phyloP scores from a whole-genome alignment of 2,329 filamentous ascomycete genomes.

The Penicillium sp. region DNA sequence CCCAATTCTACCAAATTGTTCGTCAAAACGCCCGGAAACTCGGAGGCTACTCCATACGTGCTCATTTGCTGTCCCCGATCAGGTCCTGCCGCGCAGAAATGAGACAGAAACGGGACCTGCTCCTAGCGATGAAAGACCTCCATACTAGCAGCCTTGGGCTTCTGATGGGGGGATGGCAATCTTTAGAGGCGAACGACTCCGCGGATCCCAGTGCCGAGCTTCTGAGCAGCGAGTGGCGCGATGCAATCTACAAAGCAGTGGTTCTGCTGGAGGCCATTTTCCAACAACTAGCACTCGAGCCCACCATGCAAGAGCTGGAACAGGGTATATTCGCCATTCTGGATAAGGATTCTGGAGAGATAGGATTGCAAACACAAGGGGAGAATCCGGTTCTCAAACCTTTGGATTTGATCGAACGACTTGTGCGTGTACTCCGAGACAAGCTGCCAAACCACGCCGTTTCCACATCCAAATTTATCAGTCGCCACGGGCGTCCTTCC shows the following conservation, averaged over 20 bases:
- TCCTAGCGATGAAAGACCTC: slow-evolving; percentile 71
- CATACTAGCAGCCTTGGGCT: slow-evolving; percentile 84
- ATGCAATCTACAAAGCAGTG: slow-evolving; percentile 73
- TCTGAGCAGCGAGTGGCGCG: slow-evolving; percentile 60
- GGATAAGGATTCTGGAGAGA: slow-evolving; percentile 57
- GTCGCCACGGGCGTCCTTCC: slow-evolving; percentile 70
- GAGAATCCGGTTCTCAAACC: slow-evolving; percentile 40
- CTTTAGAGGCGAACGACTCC: slow-evolving; percentile 59
- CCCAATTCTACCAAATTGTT: slow-evolving; percentile 74
- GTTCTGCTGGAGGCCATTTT: slow-evolving; percentile 83
- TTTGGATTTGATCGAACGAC: slow-evolving; percentile 34
- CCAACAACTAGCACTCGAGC: slow-evolving; percentile 62
- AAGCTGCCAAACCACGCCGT: slow-evolving; percentile 65
- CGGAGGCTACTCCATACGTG: slow-evolving; percentile 64
- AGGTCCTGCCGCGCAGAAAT: slow-evolving; percentile 72
- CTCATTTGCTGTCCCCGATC: slow-evolving; percentile 71
- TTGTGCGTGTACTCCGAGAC: slow-evolving; percentile 59
- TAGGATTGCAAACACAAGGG: slow-evolving; percentile 13
- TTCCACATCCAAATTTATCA: slow-evolving; percentile 55
- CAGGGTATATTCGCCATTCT: slow-evolving; percentile 55
- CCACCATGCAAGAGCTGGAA: slow-evolving; percentile 53
- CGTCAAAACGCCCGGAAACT: slow-evolving; percentile 70
- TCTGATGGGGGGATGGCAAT: slow-evolving; percentile 78
- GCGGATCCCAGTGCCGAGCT: slow-evolving; percentile 44
- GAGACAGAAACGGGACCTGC: slow-evolving; percentile 64